Base-by-base conservation (phyloP, 345 rosid genomes). In the Cardiospermum halicacabum region DNA sequence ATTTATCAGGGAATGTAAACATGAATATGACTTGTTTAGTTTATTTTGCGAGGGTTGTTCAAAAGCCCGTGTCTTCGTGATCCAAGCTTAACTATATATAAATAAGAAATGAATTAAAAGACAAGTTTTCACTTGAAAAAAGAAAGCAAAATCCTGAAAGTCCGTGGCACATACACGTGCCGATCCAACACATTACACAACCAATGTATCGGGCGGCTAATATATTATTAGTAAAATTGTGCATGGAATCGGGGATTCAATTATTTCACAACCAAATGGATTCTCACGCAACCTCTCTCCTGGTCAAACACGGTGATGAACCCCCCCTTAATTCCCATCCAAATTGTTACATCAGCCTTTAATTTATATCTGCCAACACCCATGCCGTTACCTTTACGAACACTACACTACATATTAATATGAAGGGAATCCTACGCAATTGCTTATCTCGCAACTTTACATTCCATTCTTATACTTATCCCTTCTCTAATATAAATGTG, bases 381-480 rank as follows among this genome's bases (percentile, higher is more conserved):
- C 54, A 30, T 74, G 83, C 85, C 86, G 86, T 82, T 71, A 71
- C 84, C 86, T 82, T 82, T 60, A 82, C 86, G 86, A 82, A 72
- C 73, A 71, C 86, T 79, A 11, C 65, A 54, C 32, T 13, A 39
- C n/a, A 0, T 28, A 60, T 68, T 60, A 53, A 60, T 57, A 28
- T 49, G 27, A 31, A 47, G 50, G 63, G 63, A 56, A 69, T 69
- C 68, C 64, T 36, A 62, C 63, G 67, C n/a, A n/a, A n/a, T n/a
- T n/a, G n/a, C n/a, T n/a, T n/a, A n/a, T n/a, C n/a, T n/a, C n/a
- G n/a, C n/a, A n/a, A n/a, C n/a, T n/a, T n/a, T n/a, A n/a, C n/a
- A n/a, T n/a, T n/a, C n/a, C n/a, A n/a, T n/a, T n/a, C n/a, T n/a
- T n/a, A n/a, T n/a, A n/a, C n/a, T n/a, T n/a, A n/a, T n/a, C n/a